Percentiles rank a stretch among this genome's conserved stretches.
These are phyloP conservation scores for Cyclotella atomus DNA, from an alignment of 108 stramenopile genomes.

Conservation along the genomic window DNA sequence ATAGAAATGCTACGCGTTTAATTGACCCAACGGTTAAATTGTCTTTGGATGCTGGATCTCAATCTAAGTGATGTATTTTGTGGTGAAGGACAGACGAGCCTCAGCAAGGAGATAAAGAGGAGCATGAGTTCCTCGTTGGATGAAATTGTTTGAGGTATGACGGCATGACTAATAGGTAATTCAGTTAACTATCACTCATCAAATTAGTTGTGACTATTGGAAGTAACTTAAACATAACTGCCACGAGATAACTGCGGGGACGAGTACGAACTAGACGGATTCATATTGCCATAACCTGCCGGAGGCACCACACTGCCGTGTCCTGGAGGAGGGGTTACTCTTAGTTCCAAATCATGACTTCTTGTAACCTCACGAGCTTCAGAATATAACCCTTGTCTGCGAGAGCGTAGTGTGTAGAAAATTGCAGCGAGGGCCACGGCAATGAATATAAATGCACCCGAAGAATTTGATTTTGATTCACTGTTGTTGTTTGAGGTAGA, in stretches of 20 bases:
- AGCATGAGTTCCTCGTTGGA: too few relatives aligned
- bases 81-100: too few relatives aligned
- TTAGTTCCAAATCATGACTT: constrained; percentile 30
- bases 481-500: neutral
- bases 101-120: too few relatives aligned
- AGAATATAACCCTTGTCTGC: neutral
- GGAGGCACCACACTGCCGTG: constrained; percentile 10
- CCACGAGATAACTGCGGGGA: constrained; percentile 14
- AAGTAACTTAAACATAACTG: constrained; percentile 16
- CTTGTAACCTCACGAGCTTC: neutral
- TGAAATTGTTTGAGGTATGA: too few relatives aligned
- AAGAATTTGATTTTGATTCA: neutral
- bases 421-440: neutral
- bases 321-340: constrained; percentile 10
- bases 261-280: constrained; percentile 12
- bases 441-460: neutral
- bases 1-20: neutral
- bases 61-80: too few relatives aligned
- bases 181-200: too few relatives aligned
- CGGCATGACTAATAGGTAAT: too few relatives aligned
- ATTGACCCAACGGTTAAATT: neutral
- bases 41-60: too few relatives aligned
- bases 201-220: too few relatives aligned
- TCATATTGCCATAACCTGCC: neutral
- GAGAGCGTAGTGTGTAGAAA: neutral